Evolutionary conservation across 192 early-diverging fungal species (phyloP), one percentile per base, ranked within the genome.

Genomic region (Entomortierella beljakovae): DNA sequence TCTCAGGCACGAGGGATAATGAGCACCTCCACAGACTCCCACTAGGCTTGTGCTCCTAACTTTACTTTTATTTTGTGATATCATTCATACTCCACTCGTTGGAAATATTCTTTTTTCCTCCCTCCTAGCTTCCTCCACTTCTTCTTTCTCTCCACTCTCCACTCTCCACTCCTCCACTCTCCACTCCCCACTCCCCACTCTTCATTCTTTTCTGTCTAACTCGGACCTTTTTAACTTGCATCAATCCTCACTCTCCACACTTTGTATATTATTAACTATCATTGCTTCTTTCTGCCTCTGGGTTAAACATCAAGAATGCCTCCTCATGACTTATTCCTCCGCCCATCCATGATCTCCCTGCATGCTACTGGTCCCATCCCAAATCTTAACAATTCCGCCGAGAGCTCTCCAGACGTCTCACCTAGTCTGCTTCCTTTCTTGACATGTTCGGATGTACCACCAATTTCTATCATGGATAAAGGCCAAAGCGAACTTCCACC

Each of bases 401-500:
- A 69, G 40, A 79, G 38, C 25, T 79, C 75, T 32, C 71, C 65
- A 67, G 66, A 56, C 29, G 35, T 56, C 28, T 70, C 53, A n/a
- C 71, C 57, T 26, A 32, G 34, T 29, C 50, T 64, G 9, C 49
- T 16, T 34, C 54, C 70, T 1, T 32, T 64, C 55, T 28, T n/a
- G 20, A 34, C 35, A 38, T 33, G 25, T 56, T 18, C 40, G 4
- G 40, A 37, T 22, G 7, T 62, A 23, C 42, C 61, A 1, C 34
- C 61, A 28, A 49, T 71, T 42, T 42, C 79, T 3, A 57, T 72
- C 67, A 81, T 81, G 79, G 70, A 81, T 64, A 70, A 70, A 37
- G 67, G 72, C 20, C 73, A 80, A 29, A 48, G 58, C 16, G 65
- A 76, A 0, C 80, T 88, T 35, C 80, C 74, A 22, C 77, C 77